Evolutionary conservation across 2,329 filamentous ascomycete genomes (phyloP).

Genomic region (Pochonia chlamydosporia): DNA sequence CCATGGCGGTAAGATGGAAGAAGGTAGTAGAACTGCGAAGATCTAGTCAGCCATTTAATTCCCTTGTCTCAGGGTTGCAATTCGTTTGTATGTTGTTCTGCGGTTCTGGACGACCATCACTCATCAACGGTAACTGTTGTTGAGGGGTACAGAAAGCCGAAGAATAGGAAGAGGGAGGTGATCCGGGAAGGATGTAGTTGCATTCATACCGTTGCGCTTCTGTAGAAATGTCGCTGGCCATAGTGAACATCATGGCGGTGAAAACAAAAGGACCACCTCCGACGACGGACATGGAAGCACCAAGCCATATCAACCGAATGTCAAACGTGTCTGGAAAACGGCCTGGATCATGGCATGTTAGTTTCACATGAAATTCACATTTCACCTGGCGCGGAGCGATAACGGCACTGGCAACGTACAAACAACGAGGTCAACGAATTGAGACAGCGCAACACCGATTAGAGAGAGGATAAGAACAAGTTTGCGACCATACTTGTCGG

Average conservation of each 20-base stretch:
- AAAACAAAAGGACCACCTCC: constrained; percentile 15
- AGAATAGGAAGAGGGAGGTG: too few relatives aligned
- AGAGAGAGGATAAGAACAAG: constrained; percentile 11
- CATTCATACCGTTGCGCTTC: constrained; percentile 5
- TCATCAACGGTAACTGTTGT: too few relatives aligned
- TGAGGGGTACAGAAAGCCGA: too few relatives aligned
- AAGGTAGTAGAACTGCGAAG: too few relatives aligned
- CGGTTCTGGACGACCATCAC: too few relatives aligned
- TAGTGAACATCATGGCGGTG: constrained; percentile 14
- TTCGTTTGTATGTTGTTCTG: too few relatives aligned
- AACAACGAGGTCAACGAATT: constrained; percentile 4
- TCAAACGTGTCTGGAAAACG: constrained; percentile 10
- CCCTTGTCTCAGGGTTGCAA: too few relatives aligned
- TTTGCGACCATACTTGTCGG: constrained; percentile 14
- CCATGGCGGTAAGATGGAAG: too few relatives aligned
- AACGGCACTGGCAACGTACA: not conserved
- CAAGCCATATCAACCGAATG: constrained; percentile 12
- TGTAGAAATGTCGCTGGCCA: constrained; percentile 9
- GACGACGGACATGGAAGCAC: constrained; percentile 11
- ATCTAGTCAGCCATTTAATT: too few relatives aligned
- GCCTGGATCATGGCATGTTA: not conserved
- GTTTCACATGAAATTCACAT: not conserved
- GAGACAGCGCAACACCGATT: constrained; percentile 8
- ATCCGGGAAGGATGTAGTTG: too few relatives aligned
- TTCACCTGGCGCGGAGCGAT: too few relatives aligned